Conservation (phyloP, 805 yeast species). For the Candida verbasci region DNA sequence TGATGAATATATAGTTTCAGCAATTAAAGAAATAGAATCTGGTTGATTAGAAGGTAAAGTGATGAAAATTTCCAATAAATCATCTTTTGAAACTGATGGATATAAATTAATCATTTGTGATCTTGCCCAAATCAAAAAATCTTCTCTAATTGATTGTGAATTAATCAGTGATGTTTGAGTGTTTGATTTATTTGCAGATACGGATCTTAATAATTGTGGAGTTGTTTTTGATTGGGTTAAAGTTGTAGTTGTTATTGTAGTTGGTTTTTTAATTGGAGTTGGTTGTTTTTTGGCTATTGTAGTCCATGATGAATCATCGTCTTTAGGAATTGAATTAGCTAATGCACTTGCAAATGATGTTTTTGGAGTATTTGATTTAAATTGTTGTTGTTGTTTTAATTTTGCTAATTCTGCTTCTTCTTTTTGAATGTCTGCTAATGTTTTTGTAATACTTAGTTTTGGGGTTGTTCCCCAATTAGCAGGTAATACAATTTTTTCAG, state of each 20-base stretch:
- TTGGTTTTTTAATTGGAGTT: conserved; percentile 11
- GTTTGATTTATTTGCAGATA: conserved; percentile 24
- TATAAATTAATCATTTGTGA: conserved; percentile 62
- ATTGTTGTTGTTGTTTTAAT: conserved; percentile 16
- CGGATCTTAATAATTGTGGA: conserved; percentile 35
- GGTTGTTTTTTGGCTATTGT: conserved; percentile 37
- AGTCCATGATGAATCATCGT: conserved; percentile 37
- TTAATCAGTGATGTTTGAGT: conserved; percentile 16
- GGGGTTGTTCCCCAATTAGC: conserved; percentile 40
- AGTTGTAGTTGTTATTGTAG: conserved; percentile 12
- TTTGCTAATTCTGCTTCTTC: conserved; percentile 46
- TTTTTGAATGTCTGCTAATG: conserved; percentile 58
- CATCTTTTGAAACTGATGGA: conserved; percentile 71
- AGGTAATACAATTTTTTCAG: conserved; percentile 27
- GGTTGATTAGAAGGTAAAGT: conserved; percentile 66
- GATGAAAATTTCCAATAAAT: conserved; percentile 72
- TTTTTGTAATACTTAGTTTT: conserved; percentile 28
- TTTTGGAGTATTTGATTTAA: not conserved
- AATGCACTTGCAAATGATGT: conserved; percentile 27
- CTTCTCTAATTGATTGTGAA: conserved; percentile 39
- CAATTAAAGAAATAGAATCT: conserved; percentile 79
- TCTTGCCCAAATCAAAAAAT: conserved; percentile 71
- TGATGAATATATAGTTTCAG: conserved; percentile 87
- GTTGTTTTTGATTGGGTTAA: conserved; percentile 20
- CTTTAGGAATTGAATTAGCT: conserved; percentile 23